Base-by-base conservation (phyloP, 2,329 filamentous ascomycete species). In the Massarina eburnea region DNA sequence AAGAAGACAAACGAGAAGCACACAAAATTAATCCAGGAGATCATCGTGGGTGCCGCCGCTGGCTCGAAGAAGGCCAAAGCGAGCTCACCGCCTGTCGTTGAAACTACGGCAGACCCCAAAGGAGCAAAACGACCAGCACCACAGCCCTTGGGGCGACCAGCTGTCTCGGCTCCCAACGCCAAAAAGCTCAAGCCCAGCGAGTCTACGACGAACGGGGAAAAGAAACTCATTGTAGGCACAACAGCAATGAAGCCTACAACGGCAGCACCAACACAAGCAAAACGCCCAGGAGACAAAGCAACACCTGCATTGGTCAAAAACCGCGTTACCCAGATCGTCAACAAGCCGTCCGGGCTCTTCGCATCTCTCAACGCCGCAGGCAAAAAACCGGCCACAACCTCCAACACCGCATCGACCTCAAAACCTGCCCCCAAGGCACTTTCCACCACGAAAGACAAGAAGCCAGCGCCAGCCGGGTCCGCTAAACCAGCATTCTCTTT, bases 1-100 rank as follows among this genome's bases (percentile, higher is more conserved):
- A 84, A 81, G 59, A 83, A 82, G 58, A 85, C 82, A 20, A 84
- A 88, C 58, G 76, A 80, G 0, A 80, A 85, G 41, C 80, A 82
- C 38, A 85, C 85, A 57, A 77, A 76, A 4, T 71, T 85, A 37
- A 80, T 86, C 4, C 76, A 78, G 27, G 77, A 78, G 48, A 84
- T 86, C 37, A 68, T 78, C 62, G 61, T 74, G 51, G 56, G 66
- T 39, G 70, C 65, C 39, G 58, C 76, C 1, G 72, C 77, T 53
- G 49, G 73, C 27, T 66, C 69, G 7, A 70, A 72, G 49, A 71
- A 69, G 45, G 49, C 61, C 14, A 68, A 70, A 51, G 57, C 52
- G 36, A 58, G 60, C 38, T 56, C 66, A 17, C 62, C 64, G 14
- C 59, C 61, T 21, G 47, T 51, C 17, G 37, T 35, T 39, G 43